Base-by-base conservation (phyloP, 2,329 filamentous ascomycete species). In the Colletotrichum cereale region DNA sequence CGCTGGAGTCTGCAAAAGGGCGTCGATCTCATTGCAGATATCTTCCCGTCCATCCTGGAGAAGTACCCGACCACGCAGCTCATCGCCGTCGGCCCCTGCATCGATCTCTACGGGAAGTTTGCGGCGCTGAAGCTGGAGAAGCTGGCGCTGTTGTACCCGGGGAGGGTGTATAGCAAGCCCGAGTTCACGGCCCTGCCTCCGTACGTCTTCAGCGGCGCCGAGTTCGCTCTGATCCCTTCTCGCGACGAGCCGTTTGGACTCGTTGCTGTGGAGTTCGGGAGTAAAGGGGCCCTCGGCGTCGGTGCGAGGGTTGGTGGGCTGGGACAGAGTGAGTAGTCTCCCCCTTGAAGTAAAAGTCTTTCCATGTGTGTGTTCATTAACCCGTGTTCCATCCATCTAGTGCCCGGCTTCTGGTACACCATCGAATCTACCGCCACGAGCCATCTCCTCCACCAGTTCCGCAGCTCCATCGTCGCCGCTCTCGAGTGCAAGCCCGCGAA, bases 391-490 rank as follows among this genome's bases (percentile, higher is more conserved):
- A 24, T 24, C 14, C 44, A 6, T 48, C 44, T 48, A 76, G 91
- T 92, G 89, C 90, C 90, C 40, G 90, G 90, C 24, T 91, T 89
- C 87, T 92, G 90, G 90, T 92, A 88, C 78, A 91, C 90, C 0
- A 87, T 92, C 67, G 90, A 92, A 77, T 91, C 88, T 0, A 89
- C 86, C 5, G 88, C 26, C 47, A 10, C n/a, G 62, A 1, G 85
- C 57, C 90, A 92, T 81, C 80, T 91, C 50, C 82, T 91, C 66
- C 86, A 88, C 62, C 90, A 92, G 76, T 92, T 92, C 82, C 89
- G 88, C 77, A 83, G 85, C 73, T 88, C 90, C 18, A 91, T 92
- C 73, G 81, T 88, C 26, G 85, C 85, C 65, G 90, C 90, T 3
- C 78, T 92, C 67, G 86, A 83, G 63, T 90, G 89, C 1, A 87